These are phyloP conservation scores for Picochlorum sp. DNA, from an alignment of 139 green algal genomes.

Conservation along the genomic window DNA sequence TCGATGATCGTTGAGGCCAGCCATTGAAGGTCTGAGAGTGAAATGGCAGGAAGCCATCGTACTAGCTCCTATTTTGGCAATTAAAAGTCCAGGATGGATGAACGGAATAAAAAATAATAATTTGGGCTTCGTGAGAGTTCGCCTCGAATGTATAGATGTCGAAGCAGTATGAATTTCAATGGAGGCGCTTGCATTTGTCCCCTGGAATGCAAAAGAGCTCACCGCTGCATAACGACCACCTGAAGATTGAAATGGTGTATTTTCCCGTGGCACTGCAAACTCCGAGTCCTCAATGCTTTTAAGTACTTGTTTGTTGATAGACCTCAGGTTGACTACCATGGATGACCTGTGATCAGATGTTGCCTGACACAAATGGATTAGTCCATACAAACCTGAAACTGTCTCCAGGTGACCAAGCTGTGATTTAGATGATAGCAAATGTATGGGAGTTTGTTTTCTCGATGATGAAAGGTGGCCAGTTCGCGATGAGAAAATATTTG, in stretches of 20 bases:
- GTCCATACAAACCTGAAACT: constrained; percentile 45
- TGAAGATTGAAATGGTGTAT: background rate
- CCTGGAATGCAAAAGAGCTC: constrained; percentile 30
- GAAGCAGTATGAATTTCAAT: background rate
- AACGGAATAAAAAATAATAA: too few species aligned
- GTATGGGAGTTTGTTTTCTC: constrained; percentile 5
- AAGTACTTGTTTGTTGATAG: background rate
- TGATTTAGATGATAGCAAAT: constrained; percentile 53
- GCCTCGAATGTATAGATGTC: too few species aligned
- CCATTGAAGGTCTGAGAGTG: too few species aligned
- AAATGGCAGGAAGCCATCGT: too few species aligned
- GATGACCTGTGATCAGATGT: background rate
- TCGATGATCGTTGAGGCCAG: too few species aligned
- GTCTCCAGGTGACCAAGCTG: constrained; percentile 61
- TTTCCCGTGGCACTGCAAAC: background rate
- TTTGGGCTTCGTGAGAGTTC: too few species aligned
- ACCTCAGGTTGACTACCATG: background rate
- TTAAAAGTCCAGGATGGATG: too few species aligned
- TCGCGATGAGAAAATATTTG: background rate
- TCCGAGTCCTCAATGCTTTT: too few species aligned
- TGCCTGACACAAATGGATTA: background rate
- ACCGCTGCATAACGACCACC: background rate
- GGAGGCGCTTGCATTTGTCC: constrained; percentile 35
- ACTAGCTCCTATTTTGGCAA: too few species aligned
- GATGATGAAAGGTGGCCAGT: background rate